These are phyloP conservation scores for Saccharum hybrid DNA, from an alignment of 202 grass and related monocot genomes.

Conservation along the genomic window DNA sequence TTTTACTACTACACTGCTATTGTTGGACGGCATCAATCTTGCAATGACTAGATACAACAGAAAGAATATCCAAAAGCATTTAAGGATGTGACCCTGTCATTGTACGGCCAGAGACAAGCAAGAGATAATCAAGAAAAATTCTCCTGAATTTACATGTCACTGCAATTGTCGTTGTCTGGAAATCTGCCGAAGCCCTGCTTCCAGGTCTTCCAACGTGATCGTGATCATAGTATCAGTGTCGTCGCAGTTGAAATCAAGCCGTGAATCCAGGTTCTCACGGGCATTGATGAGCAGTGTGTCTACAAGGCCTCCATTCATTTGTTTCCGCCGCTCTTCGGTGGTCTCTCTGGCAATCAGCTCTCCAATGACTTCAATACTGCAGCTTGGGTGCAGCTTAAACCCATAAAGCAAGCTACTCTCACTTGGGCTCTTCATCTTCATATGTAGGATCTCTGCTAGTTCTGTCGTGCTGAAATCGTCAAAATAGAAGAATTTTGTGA, in stretches of 20 bases:
- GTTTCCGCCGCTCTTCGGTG: conserved; percentile 62
- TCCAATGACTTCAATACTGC: conserved; percentile 55
- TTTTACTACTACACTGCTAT: conserved; percentile 26
- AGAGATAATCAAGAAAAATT: conserved; percentile 17
- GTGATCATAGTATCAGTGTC: conserved; percentile 67
- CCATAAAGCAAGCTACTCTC: conserved; percentile 70
- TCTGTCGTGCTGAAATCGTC: conserved; percentile 80
- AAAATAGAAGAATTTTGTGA: conserved; percentile 89
- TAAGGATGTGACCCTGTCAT: not conserved
- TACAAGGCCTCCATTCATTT: conserved; percentile 90
- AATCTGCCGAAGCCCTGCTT: conserved; percentile 74
- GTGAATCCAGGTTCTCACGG: conserved; percentile 82
- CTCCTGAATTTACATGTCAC: conserved; percentile 11
- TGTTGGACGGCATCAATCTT: conserved; percentile 41
- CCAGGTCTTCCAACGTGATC: conserved; percentile 77
- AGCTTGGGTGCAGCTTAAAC: conserved; percentile 84
- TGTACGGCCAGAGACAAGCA: not conserved
- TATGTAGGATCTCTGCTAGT: conserved; percentile 81
- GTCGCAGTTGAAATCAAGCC: conserved; percentile 77
- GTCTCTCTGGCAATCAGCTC: conserved; percentile 68
- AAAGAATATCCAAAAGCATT: conserved; percentile 29
- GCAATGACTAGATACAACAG: conserved; percentile 33
- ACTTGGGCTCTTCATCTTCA: conserved; percentile 67
- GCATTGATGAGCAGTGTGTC: conserved; percentile 79
- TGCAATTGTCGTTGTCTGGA: conserved; percentile 50